Evolutionary conservation across 2,329 filamentous ascomycete species (phyloP), one percentile per base, ranked within the genome.

Genomic region (Gyromitra esculenta): DNA sequence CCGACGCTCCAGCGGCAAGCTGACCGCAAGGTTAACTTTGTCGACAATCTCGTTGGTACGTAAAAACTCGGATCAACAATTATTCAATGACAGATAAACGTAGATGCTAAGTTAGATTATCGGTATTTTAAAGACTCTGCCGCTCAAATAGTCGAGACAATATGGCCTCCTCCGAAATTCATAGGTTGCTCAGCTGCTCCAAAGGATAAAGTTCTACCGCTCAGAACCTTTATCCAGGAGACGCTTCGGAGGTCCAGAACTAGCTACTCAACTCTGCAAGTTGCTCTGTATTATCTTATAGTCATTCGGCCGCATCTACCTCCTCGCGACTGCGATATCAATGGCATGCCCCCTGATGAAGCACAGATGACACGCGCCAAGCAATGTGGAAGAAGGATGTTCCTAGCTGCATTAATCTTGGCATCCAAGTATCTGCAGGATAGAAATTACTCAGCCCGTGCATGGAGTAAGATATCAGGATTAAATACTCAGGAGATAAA

Each of bases 391-490:
- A 92, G 96, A 78, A 93, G 96, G 82, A 98, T 98, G 95, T 98
- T 99, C 83, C 88, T 99, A 69, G 91, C 96, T 9, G 94, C 95
- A 62, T 87, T 99, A 77, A 98, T 99, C 80, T 87, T 99, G 73
- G 96, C 96, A 1, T 98, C 96, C 45, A 99, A 99, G 86, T 99
- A 98, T 83, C 87, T 99, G 60, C 96, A 99, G 84, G 96, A 99
- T 83, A 91, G 95, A 80, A 99, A 98, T 85, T 99, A 97, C 85
- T 98, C 96, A 13, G 94, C 96, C 63, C 91, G 95, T 72, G 96
- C 96, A 54, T 99, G 96, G 96, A 98, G 95, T 84, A 98, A 97
- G 87, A 99, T 99, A 81, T 98, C 96, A 18, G 96, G 96, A n/a
- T 87, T 99, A 73, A 93, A 92, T 83, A 94, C 94, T 2, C 87